Percentiles rank a stretch among this genome's conserved stretches.
Evolutionary conservation across 2,329 filamentous ascomycete genomes (phyloP).

Genomic region (Cadophora luteo-olivacea): DNA sequence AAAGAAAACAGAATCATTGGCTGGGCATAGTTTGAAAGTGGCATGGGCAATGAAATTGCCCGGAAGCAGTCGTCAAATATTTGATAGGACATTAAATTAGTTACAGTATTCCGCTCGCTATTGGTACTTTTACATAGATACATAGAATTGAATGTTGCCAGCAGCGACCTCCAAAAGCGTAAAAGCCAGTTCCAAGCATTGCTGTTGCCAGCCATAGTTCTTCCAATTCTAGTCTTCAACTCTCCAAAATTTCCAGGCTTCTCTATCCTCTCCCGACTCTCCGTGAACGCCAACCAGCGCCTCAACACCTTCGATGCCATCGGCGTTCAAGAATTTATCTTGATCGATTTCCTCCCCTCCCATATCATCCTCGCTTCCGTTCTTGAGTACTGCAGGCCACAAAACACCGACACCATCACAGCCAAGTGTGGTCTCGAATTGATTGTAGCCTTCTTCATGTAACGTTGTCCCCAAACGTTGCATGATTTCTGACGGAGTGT

Average conservation of each 20-base stretch:
- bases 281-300: conserved; percentile 81
- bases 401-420: conserved; percentile 94
- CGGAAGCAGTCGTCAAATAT: neutral
- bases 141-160: conserved; percentile 25
- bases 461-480: conserved; percentile 69
- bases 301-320: conserved; percentile 86
- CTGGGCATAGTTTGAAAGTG: neutral
- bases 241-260: conserved; percentile 89
- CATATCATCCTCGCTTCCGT: conserved; percentile 77
- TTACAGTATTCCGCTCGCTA: conserved; percentile 26
- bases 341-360: conserved; percentile 93
- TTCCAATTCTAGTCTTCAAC: conserved; percentile 52
- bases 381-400: conserved; percentile 89
- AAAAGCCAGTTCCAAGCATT: conserved; percentile 4
- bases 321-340: conserved; percentile 84
- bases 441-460: conserved; percentile 75
- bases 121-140: conserved; percentile 23
- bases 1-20: neutral
- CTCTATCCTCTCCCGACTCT: conserved; percentile 65
- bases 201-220: conserved; percentile 35
- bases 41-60: neutral
- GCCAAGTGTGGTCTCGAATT: conserved; percentile 88
- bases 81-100: conserved; percentile 15
- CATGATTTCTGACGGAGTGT: conserved; percentile 62
- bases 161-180: neutral